These are phyloP conservation scores for Lactarius evosmus DNA, from an alignment of 768 basidiomycete species.

Conservation along the genomic window DNA sequence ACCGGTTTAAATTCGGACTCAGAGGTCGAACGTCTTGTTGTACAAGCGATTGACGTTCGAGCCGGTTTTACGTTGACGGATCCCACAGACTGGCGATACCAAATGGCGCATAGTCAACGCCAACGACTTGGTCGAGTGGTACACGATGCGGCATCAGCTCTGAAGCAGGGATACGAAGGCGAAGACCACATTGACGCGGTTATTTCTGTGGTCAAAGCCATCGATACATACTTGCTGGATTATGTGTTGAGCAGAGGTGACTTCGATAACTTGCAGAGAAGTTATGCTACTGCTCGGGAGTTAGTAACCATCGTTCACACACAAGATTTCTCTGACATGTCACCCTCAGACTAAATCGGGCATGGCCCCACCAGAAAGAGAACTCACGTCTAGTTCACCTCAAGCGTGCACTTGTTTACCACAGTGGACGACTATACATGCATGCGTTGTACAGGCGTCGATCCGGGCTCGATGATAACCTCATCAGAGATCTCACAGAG, in stretches of 20 bases:
- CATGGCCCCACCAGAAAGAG: conserved; percentile 68
- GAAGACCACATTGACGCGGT: conserved; percentile 90
- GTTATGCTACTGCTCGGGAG: conserved; percentile 61
- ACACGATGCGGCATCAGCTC: conserved; percentile 59
- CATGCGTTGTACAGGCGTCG: conserved; percentile 72
- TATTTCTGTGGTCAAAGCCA: conserved; percentile 63
- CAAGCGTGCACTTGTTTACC: conserved; percentile 77
- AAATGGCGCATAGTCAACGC: conserved; percentile 55
- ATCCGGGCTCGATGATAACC: conserved; percentile 66
- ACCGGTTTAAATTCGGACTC: conserved; percentile 56
- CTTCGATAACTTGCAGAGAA: conserved; percentile 65
- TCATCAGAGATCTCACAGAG: conserved; percentile 66
- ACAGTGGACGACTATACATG: conserved; percentile 72
- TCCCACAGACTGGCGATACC: conserved; percentile 70
- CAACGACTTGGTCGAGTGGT: conserved; percentile 64
- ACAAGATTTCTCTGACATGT: conserved; percentile 16
- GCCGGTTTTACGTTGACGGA: conserved; percentile 76
- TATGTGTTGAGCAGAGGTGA: conserved; percentile 61
- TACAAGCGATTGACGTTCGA: conserved; percentile 59
- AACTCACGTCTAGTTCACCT: conserved; percentile 72
- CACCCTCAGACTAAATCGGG: conserved; percentile 52
- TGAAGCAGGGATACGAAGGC: conserved; percentile 58
- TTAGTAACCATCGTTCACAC: conserved; percentile 34
- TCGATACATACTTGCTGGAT: conserved; percentile 71
- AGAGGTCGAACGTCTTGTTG: conserved; percentile 70